Evolutionary conservation across 805 yeast species (phyloP).

Genomic region (Yamadazyma nakazawae): DNA sequence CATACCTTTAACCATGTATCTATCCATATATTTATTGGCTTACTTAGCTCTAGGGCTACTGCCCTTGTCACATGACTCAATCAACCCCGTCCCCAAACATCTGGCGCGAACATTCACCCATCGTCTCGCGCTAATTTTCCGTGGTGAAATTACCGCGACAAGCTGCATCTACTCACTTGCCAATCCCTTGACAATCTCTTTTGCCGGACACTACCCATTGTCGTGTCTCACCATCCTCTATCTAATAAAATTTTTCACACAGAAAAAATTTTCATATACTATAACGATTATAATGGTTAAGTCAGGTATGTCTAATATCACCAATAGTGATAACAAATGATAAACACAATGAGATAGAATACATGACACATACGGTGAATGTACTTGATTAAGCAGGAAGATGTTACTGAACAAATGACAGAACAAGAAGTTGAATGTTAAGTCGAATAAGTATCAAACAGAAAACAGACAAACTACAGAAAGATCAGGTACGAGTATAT

Average conservation of each 20-base stretch:
- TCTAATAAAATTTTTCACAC: constrained; percentile 7
- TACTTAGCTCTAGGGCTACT: constrained; percentile 2
- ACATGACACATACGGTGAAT: not conserved
- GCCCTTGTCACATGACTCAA: constrained; percentile 6
- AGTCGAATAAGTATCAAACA: no score
- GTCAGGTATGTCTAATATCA: constrained; percentile 51
- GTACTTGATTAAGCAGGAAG: not conserved
- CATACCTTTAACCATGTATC: no score
- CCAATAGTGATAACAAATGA: not conserved
- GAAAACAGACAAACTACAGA: no score
- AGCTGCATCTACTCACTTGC: not conserved
- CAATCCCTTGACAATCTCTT: not conserved
- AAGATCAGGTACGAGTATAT: no score
- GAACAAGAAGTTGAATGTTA: no score
- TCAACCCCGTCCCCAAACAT: not conserved
- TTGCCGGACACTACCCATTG: not conserved
- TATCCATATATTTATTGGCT: not conserved
- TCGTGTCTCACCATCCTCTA: constrained; percentile 4
- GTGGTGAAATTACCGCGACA: not conserved
- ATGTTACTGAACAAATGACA: no score
- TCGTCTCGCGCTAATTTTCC: not conserved
- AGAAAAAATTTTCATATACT: constrained; percentile 8
- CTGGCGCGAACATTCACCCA: not conserved
- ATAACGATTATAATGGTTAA: constrained; percentile 49
- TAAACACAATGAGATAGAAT: not conserved